Conservation (phyloP, 2,329 filamentous ascomycete species). For the Escovopsis weberi region DNA sequence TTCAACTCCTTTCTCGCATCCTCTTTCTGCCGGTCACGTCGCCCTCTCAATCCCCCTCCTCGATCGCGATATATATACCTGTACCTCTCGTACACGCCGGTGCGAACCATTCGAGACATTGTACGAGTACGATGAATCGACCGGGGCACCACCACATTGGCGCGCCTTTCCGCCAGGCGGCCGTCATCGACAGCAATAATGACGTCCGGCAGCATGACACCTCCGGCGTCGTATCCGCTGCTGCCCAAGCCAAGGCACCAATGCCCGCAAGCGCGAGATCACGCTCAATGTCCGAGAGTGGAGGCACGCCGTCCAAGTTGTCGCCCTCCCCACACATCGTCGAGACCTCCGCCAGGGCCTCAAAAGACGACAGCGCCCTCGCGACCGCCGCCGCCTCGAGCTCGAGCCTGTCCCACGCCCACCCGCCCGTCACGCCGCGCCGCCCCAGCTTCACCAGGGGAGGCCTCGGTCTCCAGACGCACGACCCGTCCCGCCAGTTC, state of each 20-base stretch:
- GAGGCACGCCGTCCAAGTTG: slow-evolving; percentile 38
- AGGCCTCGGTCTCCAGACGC: slow-evolving; percentile 43
- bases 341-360: slow-evolving; percentile 37
- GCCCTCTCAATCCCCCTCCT: too few relatives aligned
- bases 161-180: too few relatives aligned
- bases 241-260: slow-evolving; percentile 21
- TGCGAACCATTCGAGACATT: too few relatives aligned
- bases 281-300: slow-evolving; percentile 52
- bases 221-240: slow-evolving; percentile 1
- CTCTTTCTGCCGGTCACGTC: too few relatives aligned
- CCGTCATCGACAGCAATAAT: slow-evolving; percentile 1
- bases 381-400: slow-evolving; percentile 7
- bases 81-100: too few relatives aligned
- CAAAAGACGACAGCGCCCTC: slow-evolving; percentile 53
- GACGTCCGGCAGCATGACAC: not conserved
- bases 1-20: too few relatives aligned
- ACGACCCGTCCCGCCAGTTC: slow-evolving; percentile 20
- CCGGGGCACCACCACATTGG: too few relatives aligned
- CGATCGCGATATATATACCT: too few relatives aligned
- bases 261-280: slow-evolving; percentile 30
- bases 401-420: slow-evolving; percentile 11
- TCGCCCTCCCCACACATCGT: slow-evolving; percentile 44
- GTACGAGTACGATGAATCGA: too few relatives aligned
- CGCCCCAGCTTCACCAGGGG: slow-evolving; percentile 51
- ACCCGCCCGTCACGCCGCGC: slow-evolving; percentile 54